These are phyloP conservation scores for Zhuliangozyma blackwelliae DNA, from an alignment of 1,139 yeast species.

Conservation along the genomic window DNA sequence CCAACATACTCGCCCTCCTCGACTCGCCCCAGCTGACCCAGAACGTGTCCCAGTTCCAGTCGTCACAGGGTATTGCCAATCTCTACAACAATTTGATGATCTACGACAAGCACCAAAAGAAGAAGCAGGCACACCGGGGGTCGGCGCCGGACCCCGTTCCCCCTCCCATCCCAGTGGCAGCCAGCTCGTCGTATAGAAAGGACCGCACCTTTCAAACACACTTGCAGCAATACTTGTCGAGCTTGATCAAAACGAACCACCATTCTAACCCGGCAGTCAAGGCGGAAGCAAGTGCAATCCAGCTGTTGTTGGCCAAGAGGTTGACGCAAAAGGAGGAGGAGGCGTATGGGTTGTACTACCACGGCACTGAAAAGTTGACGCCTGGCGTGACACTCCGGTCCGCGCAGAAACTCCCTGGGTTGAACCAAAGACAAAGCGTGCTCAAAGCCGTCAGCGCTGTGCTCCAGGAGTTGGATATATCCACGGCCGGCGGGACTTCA, in stretches of 20 bases:
- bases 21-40: conserved; percentile 89
- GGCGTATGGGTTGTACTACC: conserved; percentile 80
- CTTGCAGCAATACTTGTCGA: conserved; percentile 41
- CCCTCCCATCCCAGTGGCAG: conserved; percentile 56
- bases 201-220: conserved; percentile 52
- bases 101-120: conserved; percentile 60
- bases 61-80: conserved; percentile 88
- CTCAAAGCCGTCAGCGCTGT: conserved; percentile 73
- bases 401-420: conserved; percentile 44
- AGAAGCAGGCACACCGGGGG: conserved; percentile 34
- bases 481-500: conserved; percentile 52
- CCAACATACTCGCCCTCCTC: conserved; percentile 68
- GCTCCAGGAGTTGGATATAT: conserved; percentile 72
- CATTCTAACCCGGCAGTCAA: conserved; percentile 20
- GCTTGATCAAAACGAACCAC: conserved; percentile 35
- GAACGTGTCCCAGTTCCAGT: conserved; percentile 69
- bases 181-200: conserved; percentile 47
- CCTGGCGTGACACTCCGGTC: conserved; percentile 83
- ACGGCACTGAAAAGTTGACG: conserved; percentile 64
- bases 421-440: conserved; percentile 53
- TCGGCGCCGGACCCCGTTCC: conserved; percentile 47
- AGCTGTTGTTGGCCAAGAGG: conserved; percentile 47
- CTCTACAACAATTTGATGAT: conserved; percentile 77
- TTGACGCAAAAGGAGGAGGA: conserved; percentile 78
- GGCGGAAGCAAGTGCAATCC: conserved; percentile 37